A percentile compares a stretch with the other conserved stretches of the same genome.
Evolutionary conservation across 2,329 filamentous ascomycete genomes (phyloP).

Genomic region (Alternaria rosae): DNA sequence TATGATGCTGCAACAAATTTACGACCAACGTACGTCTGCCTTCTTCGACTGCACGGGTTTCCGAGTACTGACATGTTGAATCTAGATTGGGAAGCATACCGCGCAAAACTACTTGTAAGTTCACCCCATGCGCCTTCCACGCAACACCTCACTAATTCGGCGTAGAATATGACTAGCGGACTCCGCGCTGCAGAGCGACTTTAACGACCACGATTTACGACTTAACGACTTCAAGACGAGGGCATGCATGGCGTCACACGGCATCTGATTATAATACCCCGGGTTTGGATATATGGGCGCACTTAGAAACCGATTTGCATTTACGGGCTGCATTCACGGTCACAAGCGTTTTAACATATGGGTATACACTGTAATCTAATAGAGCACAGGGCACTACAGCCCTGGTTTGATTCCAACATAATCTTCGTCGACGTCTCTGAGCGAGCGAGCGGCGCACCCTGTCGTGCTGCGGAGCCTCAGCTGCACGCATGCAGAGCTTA

Average conservation of each 20-base stretch:
- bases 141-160: neutral
- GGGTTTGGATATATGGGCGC: conserved; percentile 14
- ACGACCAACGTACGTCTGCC: conserved; percentile 38
- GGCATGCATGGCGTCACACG: conserved; percentile 9
- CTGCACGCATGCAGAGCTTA: conserved; percentile 17
- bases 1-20: conserved; percentile 41
- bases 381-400: conserved; percentile 2
- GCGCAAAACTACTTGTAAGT: conserved; percentile 7
- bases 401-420: conserved; percentile 4
- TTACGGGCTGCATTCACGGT: conserved; percentile 6
- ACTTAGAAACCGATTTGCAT: conserved; percentile 5
- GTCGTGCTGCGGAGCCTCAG: conserved; percentile 23
- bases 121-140: neutral
- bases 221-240: conserved; percentile 7
- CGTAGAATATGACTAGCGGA: conserved; percentile 7
- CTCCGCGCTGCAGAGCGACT: conserved; percentile 5
- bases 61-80: conserved; percentile 1
- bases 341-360: conserved; percentile 14
- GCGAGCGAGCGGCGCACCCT: conserved; percentile 9
- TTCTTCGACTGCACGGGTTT: conserved; percentile 42
- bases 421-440: conserved; percentile 4
- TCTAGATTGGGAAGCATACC: neutral
- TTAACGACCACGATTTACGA: conserved; percentile 13
- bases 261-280: conserved; percentile 19
- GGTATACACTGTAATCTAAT: conserved; percentile 20